Percentiles rank a stretch among this genome's conserved stretches.
These are phyloP conservation scores for Aspergillus vadensis DNA, from an alignment of 2,329 filamentous ascomycete genomes.

Conservation along the genomic window DNA sequence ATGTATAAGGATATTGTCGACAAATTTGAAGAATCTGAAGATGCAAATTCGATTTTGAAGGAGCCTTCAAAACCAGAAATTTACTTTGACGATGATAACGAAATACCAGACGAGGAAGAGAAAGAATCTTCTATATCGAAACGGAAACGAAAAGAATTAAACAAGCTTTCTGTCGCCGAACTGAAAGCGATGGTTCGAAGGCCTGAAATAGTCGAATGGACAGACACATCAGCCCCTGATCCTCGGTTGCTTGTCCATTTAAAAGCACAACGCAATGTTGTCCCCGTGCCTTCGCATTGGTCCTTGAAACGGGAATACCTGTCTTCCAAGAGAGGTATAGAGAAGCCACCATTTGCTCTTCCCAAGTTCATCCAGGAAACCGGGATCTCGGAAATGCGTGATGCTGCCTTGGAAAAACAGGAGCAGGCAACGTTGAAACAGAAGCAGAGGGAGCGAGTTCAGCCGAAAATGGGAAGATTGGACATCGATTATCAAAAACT, in stretches of 20 bases:
- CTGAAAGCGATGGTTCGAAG: constrained; percentile 88
- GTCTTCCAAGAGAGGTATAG: constrained; percentile 93
- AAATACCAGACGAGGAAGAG: constrained; percentile 76
- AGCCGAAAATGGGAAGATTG: constrained; percentile 93
- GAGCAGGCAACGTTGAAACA: constrained; percentile 89
- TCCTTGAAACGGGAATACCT: constrained; percentile 95
- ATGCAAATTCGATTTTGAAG: constrained; percentile 64
- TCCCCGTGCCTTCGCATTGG: constrained; percentile 93
- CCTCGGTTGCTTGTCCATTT: constrained; percentile 88
- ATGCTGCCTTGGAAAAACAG: constrained; percentile 93
- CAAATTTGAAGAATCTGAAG: constrained; percentile 70
- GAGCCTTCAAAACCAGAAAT: constrained; percentile 80
- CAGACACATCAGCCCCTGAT: constrained; percentile 87
- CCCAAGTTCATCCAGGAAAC: constrained; percentile 98
- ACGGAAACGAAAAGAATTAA: constrained; percentile 89
- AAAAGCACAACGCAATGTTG: constrained; percentile 92
- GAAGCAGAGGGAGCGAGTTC: constrained; percentile 90
- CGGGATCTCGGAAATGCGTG: constrained; percentile 96
- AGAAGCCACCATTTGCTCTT: constrained; percentile 89
- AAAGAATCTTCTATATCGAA: constrained; percentile 77
- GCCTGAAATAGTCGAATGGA: constrained; percentile 96
- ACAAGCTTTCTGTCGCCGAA: constrained; percentile 91
- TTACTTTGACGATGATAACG: constrained; percentile 79
- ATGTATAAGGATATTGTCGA: constrained; percentile 81
- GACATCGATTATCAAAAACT: constrained; percentile 99